Conservation (phyloP, 441 rosid species). For the Aleurites moluccanus region DNA sequence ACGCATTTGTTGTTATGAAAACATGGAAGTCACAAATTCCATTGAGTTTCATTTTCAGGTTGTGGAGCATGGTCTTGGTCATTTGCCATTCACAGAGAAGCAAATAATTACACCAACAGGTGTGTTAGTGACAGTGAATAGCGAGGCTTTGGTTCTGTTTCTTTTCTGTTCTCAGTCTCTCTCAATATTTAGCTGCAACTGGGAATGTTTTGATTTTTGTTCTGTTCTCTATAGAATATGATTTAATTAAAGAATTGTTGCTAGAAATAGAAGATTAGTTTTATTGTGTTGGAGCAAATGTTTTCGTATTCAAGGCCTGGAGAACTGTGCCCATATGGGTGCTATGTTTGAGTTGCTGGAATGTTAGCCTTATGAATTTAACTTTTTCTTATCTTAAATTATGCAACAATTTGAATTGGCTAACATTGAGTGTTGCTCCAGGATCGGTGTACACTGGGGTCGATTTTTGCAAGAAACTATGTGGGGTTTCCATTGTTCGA, state of each 20-base stretch:
- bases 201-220: conserved; percentile 4
- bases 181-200: neutral
- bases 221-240: neutral
- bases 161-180: neutral
- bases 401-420: neutral
- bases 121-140: conserved; percentile 30
- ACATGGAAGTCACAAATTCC: conserved; percentile 19
- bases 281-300: neutral
- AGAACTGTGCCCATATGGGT: neutral
- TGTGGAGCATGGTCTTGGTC: conserved; percentile 97
- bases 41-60: conserved; percentile 54
- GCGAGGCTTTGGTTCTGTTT: neutral
- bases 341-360: neutral
- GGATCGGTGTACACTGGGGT: conserved; percentile 87
- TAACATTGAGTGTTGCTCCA: conserved; percentile 34
- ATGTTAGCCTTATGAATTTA: neutral
- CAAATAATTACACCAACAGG: conserved; percentile 97
- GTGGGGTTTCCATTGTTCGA: conserved; percentile 94
- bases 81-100: conserved; percentile 94
- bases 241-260: neutral
- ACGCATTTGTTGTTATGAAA: conserved; percentile 1
- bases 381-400: neutral
- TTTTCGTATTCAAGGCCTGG: neutral
- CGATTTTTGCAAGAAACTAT: conserved; percentile 95
- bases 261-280: neutral